Evolutionary conservation across 345 rosid species (phyloP), one percentile per base, ranked within the genome.

Genomic region (Angophora floribunda): DNA sequence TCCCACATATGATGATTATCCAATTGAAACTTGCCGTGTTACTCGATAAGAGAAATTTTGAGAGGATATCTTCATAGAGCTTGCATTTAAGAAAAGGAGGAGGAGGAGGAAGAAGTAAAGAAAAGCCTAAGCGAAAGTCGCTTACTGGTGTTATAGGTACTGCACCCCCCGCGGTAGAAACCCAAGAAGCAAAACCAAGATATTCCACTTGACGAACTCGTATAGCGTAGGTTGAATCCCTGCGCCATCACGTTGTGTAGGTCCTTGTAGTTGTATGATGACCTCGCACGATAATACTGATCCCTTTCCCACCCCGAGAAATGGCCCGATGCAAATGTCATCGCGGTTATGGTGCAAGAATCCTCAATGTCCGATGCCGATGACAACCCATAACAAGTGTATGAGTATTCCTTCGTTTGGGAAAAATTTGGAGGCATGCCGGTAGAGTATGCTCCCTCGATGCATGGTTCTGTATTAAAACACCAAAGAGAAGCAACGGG

Each of bases 71-170:
- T 3, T 50, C 1, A 50, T 50, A 50, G 51, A 50, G 51, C 51
- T 2, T 2, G 51, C 51, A 9, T 50, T 50, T 50, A 50, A 50
- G 13, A 50, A 11, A 50, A 13, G 51, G 26, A 12, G 32, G 61
- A 55, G 12, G 61, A 55, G 13, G 61, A 8, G 47, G 49, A 70
- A 0, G 14, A 0, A 36, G 9, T 0, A 0, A 75, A 5, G 82
- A 5, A 75, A 75, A 70, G 44, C 47, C 4, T 0, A 5, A 36
- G 45, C 1, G 47, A 9, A 75, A 75, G 82, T 75, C 49, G 26
- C 82, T 75, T 70, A 36, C 13, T 17, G 0, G 26, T 0, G 7
- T 9, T 2, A 70, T 36, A 0, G 0, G 0, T 0, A 36, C 0
- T 4, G 47, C 80, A 70, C 47, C 80, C 8, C 6, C 0, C 0